These are phyloP conservation scores for Ilyonectria destructans DNA, from an alignment of 2,329 filamentous ascomycete species.

Conservation along the genomic window DNA sequence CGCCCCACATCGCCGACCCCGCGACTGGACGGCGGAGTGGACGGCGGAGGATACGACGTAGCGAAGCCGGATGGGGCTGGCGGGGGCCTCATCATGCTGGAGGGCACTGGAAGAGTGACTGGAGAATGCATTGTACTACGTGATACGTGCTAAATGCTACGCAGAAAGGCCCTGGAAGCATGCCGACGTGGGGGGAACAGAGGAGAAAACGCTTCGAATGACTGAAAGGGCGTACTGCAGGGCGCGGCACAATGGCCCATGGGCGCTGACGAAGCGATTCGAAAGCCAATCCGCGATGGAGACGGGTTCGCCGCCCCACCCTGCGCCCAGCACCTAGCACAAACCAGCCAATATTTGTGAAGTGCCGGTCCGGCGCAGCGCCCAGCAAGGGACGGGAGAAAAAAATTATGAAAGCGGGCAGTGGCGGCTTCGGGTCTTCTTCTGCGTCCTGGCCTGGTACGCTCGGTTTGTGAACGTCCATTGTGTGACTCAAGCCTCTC, in stretches of 20 bases:
- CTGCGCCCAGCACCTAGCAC: neutral
- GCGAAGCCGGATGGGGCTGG: too few relatives aligned
- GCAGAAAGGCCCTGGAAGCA: too few relatives aligned
- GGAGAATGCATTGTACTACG: too few relatives aligned
- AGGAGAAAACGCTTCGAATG: neutral
- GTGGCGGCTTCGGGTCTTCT: conserved; percentile 15
- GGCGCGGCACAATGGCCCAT: neutral
- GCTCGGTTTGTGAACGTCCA: conserved; percentile 1
- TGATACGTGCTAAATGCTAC: too few relatives aligned
- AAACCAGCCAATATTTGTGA: neutral
- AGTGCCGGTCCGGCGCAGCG: conserved; percentile 8
- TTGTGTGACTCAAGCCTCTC: conserved; percentile 18
- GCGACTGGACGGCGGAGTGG: neutral
- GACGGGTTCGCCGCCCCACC: conserved; percentile 1
- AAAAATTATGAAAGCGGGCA: conserved; percentile 16
- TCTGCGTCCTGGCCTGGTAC: neutral
- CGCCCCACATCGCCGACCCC: conserved; percentile 9
- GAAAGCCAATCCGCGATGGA: neutral
- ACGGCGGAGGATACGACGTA: too few relatives aligned
- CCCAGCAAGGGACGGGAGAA: neutral
- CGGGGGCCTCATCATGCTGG: too few relatives aligned
- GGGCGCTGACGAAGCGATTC: neutral
- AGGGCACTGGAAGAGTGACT: too few relatives aligned
- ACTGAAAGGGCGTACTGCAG: neutral
- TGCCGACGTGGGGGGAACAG: neutral